Evolutionary conservation across 2,329 filamentous ascomycete species (phyloP).

Genomic region (Sarocladium kiliense): DNA sequence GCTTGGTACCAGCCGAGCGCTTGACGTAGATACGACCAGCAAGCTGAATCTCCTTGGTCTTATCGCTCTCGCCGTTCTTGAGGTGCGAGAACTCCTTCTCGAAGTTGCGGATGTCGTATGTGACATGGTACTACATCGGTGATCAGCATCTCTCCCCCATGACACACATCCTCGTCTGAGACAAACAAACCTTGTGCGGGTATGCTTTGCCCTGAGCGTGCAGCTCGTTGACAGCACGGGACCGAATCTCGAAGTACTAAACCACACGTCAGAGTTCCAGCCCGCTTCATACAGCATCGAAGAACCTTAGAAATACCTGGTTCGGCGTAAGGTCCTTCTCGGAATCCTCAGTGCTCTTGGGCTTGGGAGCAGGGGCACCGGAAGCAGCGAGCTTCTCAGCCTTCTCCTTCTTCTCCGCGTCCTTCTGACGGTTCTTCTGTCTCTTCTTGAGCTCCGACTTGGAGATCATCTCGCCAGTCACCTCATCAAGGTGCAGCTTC

Average conservation of each 20-base stretch:
- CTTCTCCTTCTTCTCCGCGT: constrained; percentile 85
- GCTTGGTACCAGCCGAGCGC: constrained; percentile 74
- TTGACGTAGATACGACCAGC: constrained; percentile 88
- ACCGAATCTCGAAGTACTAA: constrained; percentile 90
- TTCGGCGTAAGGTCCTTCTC: constrained; percentile 54
- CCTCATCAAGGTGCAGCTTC: constrained; percentile 83
- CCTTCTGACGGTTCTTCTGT: constrained; percentile 83
- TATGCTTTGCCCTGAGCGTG: constrained; percentile 50
- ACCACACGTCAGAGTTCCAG: background rate
- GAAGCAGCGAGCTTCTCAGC: constrained; percentile 75
- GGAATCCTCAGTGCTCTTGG: constrained; percentile 54
- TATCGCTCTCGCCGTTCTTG: constrained; percentile 80
- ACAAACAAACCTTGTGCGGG: constrained; percentile 63
- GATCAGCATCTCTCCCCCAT: background rate
- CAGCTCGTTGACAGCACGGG: constrained; percentile 58
- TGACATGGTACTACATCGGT: constrained; percentile 63
- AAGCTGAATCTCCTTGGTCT: constrained; percentile 69
- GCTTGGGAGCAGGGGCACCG: constrained; percentile 54
- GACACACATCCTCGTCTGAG: background rate
- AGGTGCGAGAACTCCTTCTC: constrained; percentile 71
- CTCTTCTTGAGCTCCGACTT: constrained; percentile 93
- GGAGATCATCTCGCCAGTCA: constrained; percentile 82
- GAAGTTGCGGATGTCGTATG: constrained; percentile 78
- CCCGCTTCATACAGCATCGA: background rate
- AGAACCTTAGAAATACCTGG: constrained; percentile 29